Base-by-base conservation (phyloP, 1,284 basidiomycete species). In the Microbotryum violaceum region DNA sequence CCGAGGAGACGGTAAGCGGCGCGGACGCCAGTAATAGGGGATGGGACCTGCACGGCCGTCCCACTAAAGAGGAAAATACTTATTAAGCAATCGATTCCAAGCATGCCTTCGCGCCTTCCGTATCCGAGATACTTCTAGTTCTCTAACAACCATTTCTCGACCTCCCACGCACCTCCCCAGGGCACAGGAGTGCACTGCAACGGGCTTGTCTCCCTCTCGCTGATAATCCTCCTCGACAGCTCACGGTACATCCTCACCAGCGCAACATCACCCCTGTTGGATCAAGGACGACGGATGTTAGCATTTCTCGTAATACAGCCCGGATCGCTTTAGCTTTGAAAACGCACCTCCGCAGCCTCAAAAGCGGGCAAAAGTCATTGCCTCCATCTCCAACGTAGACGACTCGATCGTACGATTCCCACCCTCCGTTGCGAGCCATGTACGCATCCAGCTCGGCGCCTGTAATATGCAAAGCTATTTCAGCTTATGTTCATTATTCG, bases 291-390 rank as follows among this genome's bases (percentile, higher is more conserved):
- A 1, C 20, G 6, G 23, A 7, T 2, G 44, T 37, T 21, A 12
- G 37, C 18, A 49, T 45, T 14, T 29, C n/a, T 20, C 31, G 20
- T 14, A 16, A 42, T 10, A 42, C 9, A 7, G 45, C 18, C 25
- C 8, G 29, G 46, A 44, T 25, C 16, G 45, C 49, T 14, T n/a
- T 12, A 31, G 18, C 27, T 54, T 54, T 9, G 48, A 60, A 60
- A 54, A 77, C 81, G 62, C 68, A 89, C 86, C 81, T 81, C 76
- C 86, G 79, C 61, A 97, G 79, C 57, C 88, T 84, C 60, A 94
- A 77, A 55, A 92, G 81, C 5, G 94, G 92, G 74, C 96, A 98
- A 74, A 89, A 97, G 75, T 98, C 96, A 75, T 98, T 98, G 14
- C 82, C 82, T 2, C 94, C 94, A 47, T 98, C 94, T 25, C 94